A percentile compares a stretch with the other conserved stretches of the same genome.
Conservation (phyloP, 73 alveolate genomes). For the Symbiodinium pilosum region DNA sequence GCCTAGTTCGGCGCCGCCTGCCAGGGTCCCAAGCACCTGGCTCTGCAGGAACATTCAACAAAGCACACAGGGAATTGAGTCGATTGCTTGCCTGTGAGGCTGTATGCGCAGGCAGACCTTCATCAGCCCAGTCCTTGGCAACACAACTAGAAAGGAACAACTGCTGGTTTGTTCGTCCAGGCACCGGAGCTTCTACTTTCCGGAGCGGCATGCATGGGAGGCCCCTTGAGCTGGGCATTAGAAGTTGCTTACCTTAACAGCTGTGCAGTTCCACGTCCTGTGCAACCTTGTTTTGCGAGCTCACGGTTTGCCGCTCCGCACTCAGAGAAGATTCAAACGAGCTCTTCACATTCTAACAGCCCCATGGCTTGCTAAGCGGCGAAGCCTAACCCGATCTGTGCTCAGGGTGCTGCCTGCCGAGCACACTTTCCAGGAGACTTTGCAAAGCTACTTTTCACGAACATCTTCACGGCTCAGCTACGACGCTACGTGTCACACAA, state of each 20-base stretch:
- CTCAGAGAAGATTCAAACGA: no score
- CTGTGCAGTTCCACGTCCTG: slow-evolving; percentile 53
- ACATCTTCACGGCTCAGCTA: no score
- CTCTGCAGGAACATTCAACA: no score
- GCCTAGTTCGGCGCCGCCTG: slow-evolving; percentile 60
- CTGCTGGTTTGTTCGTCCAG: background rate
- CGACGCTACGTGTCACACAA: no score
- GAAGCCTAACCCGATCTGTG: no score
- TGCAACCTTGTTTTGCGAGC: slow-evolving; percentile 66
- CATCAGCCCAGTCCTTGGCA: background rate
- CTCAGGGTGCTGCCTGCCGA: slow-evolving; percentile 46
- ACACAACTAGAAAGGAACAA: no score
- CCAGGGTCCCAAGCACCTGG: background rate
- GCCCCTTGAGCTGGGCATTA: background rate
- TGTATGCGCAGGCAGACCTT: background rate
- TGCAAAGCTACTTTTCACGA: no score
- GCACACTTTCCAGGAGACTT: slow-evolving; percentile 47
- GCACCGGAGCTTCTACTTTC: slow-evolving; percentile 36
- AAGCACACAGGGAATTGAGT: no score
- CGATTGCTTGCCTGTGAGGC: background rate
- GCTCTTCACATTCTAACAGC: background rate
- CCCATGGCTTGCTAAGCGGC: background rate
- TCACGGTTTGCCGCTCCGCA: slow-evolving; percentile 30
- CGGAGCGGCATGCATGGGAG: slow-evolving; percentile 85
- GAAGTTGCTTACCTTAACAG: background rate